phyloP scores from a whole-genome alignment of 2,329 filamentous ascomycete species.

The Trichoderma asperellum region DNA sequence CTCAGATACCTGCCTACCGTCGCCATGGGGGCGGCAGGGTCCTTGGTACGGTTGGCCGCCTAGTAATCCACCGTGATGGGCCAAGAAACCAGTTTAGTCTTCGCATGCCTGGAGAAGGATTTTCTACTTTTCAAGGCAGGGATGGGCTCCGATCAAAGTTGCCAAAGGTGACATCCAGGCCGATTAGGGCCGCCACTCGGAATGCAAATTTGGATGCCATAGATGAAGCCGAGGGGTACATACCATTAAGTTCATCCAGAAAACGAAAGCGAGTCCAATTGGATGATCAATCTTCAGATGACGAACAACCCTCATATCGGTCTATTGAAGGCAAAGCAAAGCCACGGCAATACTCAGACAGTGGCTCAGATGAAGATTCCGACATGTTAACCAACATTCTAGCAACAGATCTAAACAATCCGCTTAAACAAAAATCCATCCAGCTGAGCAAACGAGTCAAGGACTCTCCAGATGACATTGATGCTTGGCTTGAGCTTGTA shows the following conservation, averaged over 20 bases:
- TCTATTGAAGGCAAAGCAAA: slow-evolving; percentile 69
- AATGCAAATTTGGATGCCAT: slow-evolving; percentile 32
- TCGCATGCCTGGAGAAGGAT: slow-evolving; percentile 48
- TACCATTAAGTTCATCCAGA: slow-evolving; percentile 49
- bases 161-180: slow-evolving; percentile 43
- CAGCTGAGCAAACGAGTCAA: slow-evolving; percentile 67
- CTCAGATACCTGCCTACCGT: slow-evolving; percentile 71
- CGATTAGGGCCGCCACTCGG: slow-evolving; percentile 46
- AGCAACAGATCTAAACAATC: slow-evolving; percentile 45
- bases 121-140: slow-evolving; percentile 45
- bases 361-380: slow-evolving; percentile 55
- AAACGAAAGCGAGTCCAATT: slow-evolving; percentile 47
- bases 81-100: slow-evolving; percentile 60
- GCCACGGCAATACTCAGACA: slow-evolving; percentile 49
- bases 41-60: slow-evolving; percentile 63
- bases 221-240: slow-evolving; percentile 50
- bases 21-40: slow-evolving; percentile 71
- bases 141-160: slow-evolving; percentile 52
- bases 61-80: slow-evolving; percentile 69
- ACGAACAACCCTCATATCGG: slow-evolving; percentile 62
- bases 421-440: slow-evolving; percentile 59
- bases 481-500: slow-evolving; percentile 79
- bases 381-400: slow-evolving; percentile 47
- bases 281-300: slow-evolving; percentile 47
- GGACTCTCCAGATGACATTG: slow-evolving; percentile 66